These are phyloP conservation scores for Massarina eburnea DNA, from an alignment of 2,329 filamentous ascomycete genomes.

Conservation along the genomic window DNA sequence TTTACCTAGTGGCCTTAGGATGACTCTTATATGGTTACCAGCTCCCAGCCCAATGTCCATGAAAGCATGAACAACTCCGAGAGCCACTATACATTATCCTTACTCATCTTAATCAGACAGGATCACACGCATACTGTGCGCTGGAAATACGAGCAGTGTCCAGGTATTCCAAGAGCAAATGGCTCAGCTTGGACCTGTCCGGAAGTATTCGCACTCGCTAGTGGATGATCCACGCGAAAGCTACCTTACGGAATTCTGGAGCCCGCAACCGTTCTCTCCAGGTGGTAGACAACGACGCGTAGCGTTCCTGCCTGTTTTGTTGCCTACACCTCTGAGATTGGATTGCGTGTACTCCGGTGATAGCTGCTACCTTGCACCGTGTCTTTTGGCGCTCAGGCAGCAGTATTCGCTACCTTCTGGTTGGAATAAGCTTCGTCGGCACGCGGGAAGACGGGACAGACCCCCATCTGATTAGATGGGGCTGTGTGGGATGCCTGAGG, in stretches of 20 bases:
- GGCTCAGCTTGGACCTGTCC: slow-evolving; percentile 18
- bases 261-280: too few species aligned
- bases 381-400: slow-evolving; percentile 32
- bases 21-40: slow-evolving; percentile 26
- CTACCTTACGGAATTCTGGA: too few species aligned
- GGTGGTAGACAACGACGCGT: too few species aligned
- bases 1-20: slow-evolving; percentile 19
- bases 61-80: slow-evolving; percentile 8
- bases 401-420: slow-evolving; percentile 26
- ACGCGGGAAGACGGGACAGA: slow-evolving; percentile 17
- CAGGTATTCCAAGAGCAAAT: slow-evolving; percentile 13
- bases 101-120: slow-evolving; percentile 27
- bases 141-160: slow-evolving; percentile 25
- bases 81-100: slow-evolving; percentile 2
- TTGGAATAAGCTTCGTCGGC: slow-evolving; percentile 26
- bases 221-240: too few species aligned
- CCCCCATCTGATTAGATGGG: slow-evolving; percentile 29
- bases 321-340: slow-evolving; percentile 7
- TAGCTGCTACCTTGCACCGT: slow-evolving; percentile 6
- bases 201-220: slow-evolving; percentile 21
- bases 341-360: slow-evolving; percentile 13
- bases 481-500: slow-evolving; percentile 26
- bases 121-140: slow-evolving; percentile 25
- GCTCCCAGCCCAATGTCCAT: background rate
- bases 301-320: background rate